Evolutionary conservation across 345 rosid species (phyloP).

Genomic region (Populus alba): DNA sequence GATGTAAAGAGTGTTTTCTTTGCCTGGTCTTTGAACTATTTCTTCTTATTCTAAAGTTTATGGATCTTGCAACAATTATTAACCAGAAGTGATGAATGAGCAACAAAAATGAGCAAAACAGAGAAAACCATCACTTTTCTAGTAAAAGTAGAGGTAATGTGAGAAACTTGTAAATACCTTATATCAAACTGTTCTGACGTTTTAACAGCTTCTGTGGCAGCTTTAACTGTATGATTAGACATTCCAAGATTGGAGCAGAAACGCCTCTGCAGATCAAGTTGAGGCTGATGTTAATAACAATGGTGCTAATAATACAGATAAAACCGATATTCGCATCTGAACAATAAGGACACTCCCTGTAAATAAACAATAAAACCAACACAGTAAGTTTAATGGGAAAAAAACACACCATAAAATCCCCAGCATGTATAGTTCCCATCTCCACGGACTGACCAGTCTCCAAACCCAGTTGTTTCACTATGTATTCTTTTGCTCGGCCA

Average conservation of each 20-base stretch:
- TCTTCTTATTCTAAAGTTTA: not conserved
- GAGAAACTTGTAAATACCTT: conserved; percentile 43
- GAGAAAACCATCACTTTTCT: not conserved
- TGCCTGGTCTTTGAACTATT: not conserved
- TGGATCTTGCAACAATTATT: not conserved
- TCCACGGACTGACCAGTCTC: conserved; percentile 95
- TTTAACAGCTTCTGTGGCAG: conserved; percentile 94
- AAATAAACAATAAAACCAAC: not conserved
- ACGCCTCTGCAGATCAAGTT: conserved; percentile 59
- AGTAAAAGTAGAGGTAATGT: not conserved
- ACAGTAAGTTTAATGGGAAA: not conserved
- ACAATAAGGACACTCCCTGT: not conserved
- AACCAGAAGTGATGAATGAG: not conserved
- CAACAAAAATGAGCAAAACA: not conserved
- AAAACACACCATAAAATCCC: conserved; percentile 89
- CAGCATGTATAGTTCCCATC: conserved; percentile 95
- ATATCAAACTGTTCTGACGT: conserved; percentile 97
- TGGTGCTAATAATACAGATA: not conserved
- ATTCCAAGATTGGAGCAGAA: conserved; percentile 96
- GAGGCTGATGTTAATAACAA: conserved; percentile 3
- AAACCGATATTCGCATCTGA: not conserved
- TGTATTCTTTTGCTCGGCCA: conserved; percentile 98
- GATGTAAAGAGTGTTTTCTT: not conserved
- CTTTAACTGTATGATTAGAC: conserved; percentile 91
- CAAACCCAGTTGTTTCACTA: conserved; percentile 89